These are phyloP conservation scores for Colletotrichum camelliae DNA, from an alignment of 2,329 filamentous ascomycete genomes.

Conservation along the genomic window DNA sequence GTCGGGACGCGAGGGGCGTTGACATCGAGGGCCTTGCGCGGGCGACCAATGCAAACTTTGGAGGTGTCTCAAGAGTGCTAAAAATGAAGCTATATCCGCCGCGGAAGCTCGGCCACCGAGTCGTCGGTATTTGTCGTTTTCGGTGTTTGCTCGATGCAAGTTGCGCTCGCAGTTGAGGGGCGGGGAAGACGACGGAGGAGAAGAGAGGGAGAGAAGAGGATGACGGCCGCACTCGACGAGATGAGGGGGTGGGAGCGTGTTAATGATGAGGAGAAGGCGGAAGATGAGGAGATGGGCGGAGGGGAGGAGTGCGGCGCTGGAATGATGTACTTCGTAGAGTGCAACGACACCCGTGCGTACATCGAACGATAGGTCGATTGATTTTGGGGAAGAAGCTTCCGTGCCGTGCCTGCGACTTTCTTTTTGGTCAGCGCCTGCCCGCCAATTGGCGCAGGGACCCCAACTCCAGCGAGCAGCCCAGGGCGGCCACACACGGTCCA, in stretches of 20 bases:
- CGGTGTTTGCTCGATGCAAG: not conserved
- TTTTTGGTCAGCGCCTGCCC: constrained; percentile 4
- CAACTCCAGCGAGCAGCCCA: not conserved
- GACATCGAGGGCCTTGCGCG: constrained; percentile 4
- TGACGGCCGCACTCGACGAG: not conserved
- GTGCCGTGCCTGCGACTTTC: not conserved
- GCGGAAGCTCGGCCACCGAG: constrained; percentile 8
- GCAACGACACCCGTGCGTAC: constrained; percentile 13
- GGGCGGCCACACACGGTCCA: not conserved
- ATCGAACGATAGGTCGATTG: constrained; percentile 21
- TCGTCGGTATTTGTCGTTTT: not conserved
- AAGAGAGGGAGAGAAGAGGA: not conserved
- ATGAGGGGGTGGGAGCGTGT: not conserved
- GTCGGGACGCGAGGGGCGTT: not conserved
- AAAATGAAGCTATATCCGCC: constrained; percentile 8
- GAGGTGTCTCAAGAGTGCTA: not conserved
- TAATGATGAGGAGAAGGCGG: not conserved
- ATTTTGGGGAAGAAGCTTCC: constrained; percentile 19
- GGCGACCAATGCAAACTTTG: not conserved
- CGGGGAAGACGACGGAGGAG: not conserved
- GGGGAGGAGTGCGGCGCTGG: not conserved
- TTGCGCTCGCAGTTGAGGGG: not conserved
- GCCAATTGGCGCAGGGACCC: not conserved
- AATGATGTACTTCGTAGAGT: constrained; percentile 22
- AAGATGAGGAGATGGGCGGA: not conserved